Evolutionary conservation across 73 alveolate genomes (phyloP).

Genomic region (Symbiodinium natans): DNA sequence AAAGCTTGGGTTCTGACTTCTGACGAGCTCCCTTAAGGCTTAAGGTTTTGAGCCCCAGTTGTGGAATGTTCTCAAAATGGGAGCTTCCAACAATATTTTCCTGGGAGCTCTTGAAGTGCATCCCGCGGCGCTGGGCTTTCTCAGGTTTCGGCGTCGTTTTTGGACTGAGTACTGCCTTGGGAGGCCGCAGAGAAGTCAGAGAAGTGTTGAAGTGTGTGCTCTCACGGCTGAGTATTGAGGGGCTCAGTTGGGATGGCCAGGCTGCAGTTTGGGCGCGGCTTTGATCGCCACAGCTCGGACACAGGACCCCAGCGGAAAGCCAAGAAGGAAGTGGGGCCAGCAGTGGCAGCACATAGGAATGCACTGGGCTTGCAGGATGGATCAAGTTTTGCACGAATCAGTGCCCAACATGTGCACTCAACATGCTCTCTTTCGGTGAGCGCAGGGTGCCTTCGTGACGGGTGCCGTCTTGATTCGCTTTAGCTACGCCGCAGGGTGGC

Average conservation of each 20-base stretch:
- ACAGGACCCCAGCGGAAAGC: not conserved
- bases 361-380: too few species aligned
- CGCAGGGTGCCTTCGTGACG: slow-evolving; percentile 19
- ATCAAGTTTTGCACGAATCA: not conserved
- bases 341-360: not conserved
- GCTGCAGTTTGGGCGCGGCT: slow-evolving; percentile 49
- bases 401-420: too few species aligned
- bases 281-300: slow-evolving; percentile 34
- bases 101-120: too few species aligned
- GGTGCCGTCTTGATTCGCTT: slow-evolving; percentile 44
- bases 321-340: not conserved
- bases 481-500: slow-evolving; percentile 87
- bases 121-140: too few species aligned
- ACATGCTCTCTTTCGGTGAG: too few species aligned
- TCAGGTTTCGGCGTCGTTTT: slow-evolving; percentile 52
- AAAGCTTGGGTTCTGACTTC: too few species aligned
- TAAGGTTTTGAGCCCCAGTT: too few species aligned
- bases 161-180: slow-evolving; percentile 57
- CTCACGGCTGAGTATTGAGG: not conserved
- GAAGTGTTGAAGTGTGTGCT: not conserved
- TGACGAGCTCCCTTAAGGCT: too few species aligned
- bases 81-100: too few species aligned
- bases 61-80: too few species aligned
- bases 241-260: not conserved
- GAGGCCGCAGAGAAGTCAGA: not conserved